These are phyloP conservation scores for Poa pratensis DNA, from an alignment of 176 grass and related monocot species.

Conservation along the genomic window DNA sequence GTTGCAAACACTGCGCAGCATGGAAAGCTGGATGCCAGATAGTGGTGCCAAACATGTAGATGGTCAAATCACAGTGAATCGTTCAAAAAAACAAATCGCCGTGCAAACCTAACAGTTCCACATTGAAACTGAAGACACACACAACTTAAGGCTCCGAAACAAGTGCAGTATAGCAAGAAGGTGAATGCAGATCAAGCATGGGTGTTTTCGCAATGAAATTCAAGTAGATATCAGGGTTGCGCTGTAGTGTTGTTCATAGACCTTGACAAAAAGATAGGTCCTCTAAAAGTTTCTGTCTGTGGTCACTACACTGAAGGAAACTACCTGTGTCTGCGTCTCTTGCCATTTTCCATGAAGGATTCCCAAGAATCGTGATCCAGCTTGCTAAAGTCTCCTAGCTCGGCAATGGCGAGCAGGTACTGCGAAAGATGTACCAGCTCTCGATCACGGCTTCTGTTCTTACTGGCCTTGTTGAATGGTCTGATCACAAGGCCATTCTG, in stretches of 20 bases:
- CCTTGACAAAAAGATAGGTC: slow-evolving; percentile 11
- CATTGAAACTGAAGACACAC: background rate
- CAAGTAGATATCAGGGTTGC: background rate
- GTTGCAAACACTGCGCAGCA: slow-evolving; percentile 13
- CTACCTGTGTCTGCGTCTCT: slow-evolving; percentile 73
- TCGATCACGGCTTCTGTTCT: slow-evolving; percentile 64
- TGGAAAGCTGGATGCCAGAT: slow-evolving; percentile 20
- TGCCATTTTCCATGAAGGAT: slow-evolving; percentile 63
- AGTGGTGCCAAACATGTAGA: background rate
- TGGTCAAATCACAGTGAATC: background rate
- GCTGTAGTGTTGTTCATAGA: background rate
- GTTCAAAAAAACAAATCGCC: background rate
- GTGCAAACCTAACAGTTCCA: slow-evolving; percentile 16
- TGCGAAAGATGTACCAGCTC: slow-evolving; percentile 84
- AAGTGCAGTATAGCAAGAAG: background rate
- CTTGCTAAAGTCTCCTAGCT: slow-evolving; percentile 73
- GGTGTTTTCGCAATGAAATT: background rate
- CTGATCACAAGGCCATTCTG: slow-evolving; percentile 89
- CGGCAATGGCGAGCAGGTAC: slow-evolving; percentile 86
- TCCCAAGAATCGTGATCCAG: slow-evolving; percentile 89
- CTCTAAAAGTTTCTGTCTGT: slow-evolving; percentile 21
- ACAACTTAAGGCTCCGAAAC: background rate
- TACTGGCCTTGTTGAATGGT: slow-evolving; percentile 79
- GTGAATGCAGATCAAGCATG: background rate
- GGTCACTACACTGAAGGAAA: slow-evolving; percentile 31